Base-by-base conservation (phyloP, 306 rosid species). In the Acacia confusa region DNA sequence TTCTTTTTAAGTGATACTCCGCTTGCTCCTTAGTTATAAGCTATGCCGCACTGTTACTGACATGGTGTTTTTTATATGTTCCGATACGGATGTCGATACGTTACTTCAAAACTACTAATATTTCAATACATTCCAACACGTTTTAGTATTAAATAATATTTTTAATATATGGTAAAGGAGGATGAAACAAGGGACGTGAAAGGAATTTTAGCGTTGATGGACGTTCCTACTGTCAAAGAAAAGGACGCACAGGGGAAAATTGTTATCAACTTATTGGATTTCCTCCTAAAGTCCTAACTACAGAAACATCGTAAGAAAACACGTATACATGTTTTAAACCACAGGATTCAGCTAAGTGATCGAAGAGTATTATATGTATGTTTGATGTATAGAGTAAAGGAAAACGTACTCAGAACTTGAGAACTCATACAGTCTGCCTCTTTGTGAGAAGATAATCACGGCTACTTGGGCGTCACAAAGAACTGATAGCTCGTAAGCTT, bases 391-490 rank as follows among this genome's bases (percentile, higher is more conserved):
- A 25, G 20, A 25, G 70, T 57, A 13, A 68, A 72, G 9, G 53
- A 43, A 16, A 10, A 85, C 92, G 5, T 88, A 90, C 94, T 85
- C 89, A 36, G 89, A 57, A 85, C 87, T 88, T 58, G 88, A 85
- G 80, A 85, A 90, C 75, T 90, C 92, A 63, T 79, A 66, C 78
- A 86, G 87, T 78, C 83, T 87, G 81, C 90, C 94, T 38, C 82
- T 86, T 82, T 90, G 94, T 6, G 91, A 90, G 52, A 90, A 90
- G 70, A 90, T 44, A 55, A 90, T 84, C 15, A 81, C 88, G 11
- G 91, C 87, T 66, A 89, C 78, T 80, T 89, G 82, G 9, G 87
- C 93, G 40, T 89, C 89, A 76, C 91, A 87, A 4, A 90, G 93
- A 36, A 90, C 87, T 13, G 91, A 88, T 41, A 90, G 89, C 78